Evolutionary conservation across 305 asterid genomes (phyloP), one percentile per base, ranked within the genome.

Genomic region (Solanum hybrid): DNA sequence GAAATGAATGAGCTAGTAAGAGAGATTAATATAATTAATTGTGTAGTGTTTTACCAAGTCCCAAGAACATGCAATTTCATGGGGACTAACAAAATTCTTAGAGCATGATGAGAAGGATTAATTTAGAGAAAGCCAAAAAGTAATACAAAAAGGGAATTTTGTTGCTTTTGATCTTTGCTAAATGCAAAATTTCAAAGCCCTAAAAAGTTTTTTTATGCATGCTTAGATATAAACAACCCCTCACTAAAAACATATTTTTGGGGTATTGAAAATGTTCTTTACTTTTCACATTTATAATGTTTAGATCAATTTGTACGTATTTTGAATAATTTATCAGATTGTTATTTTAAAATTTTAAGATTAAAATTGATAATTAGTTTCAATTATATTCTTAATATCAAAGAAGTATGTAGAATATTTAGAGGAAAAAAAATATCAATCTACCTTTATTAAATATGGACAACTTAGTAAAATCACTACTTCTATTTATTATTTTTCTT

Each of bases 201-300:
- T 77, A 87, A 76, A 90, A 92, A 90, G 90, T 71, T 67, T 81
- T 24, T 40, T 88, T 87, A 85, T 87, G 89, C 92, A 89, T 89
- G 86, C 90, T 92, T 77, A 83, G 33, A 42, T 82, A 64, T 75
- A 69, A 73, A 86, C 80, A 35, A 67, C 34, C 79, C 51, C 34
- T 33, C 86, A 24, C 64, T n/a, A 36, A 35, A 11, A 22, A 36
- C 28, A n/a, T 16, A 11, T 79, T 80, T 61, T 90, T 92, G 75
- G 93, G 90, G 92, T 92, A 89, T 89, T 86, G 46, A 84, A 91
- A 89, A 28, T 80, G 80, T 88, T 85, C 88, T 82, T 88, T 40
- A 33, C 37, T 73, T 88, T 82, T 18, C 20, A 24, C 2, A 61
- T 61, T 61, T 61, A 20, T 20, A 61, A 61, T 61, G 26, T 20